Base-by-base conservation (phyloP, 2,329 filamentous ascomycete genomes). In the Aurifilum marmelostoma region DNA sequence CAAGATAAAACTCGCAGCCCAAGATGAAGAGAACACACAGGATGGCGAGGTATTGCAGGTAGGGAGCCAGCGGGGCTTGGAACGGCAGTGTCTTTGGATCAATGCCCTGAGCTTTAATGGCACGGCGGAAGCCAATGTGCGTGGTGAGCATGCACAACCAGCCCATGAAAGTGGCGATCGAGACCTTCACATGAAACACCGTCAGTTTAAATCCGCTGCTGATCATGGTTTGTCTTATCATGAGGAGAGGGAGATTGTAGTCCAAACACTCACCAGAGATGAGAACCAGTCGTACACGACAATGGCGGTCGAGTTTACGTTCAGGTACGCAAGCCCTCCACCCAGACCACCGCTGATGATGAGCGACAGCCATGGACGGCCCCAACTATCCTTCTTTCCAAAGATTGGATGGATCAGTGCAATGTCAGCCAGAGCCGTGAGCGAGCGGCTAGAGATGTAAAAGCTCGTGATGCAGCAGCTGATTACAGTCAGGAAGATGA, bases 261-360 rank as follows among this genome's bases (percentile, higher is more conserved):
- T n/a, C n/a, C n/a, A n/a, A n/a, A n/a, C 18, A 62, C 67, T 41
- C 50, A 77, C 75, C 74, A 76, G 64, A 16, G 72, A 70, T 1
- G 77, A 77, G 64, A 79, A 78, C 77, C 77, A 79, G 18, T 70
- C 71, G 61, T 79, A 79, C 1, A 79, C 77, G 24, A 73, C 60
- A 16, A 67, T 70, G 3, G 74, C 73, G 29, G 73, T 71, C 54
- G 73, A 73, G 60, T 76, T 76, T 29, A 73, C 73, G 64, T 79
- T 79, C 3, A 79, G 72, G 71, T 79, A 79, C 52, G 74, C 76
- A 1, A 79, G 68, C 3, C 77, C 77, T 18, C 76, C 77, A 5
- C 77, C 77, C 7, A 79, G 63, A 1, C 72, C 62, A 37, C 74
- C 67, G 37, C 76, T 77, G 32, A 77, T 73, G 6, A 71, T 65